Evolutionary conservation across 257 asterid species (phyloP), one percentile per base, ranked within the genome.

Genomic region (Cynanchum wilfordii): DNA sequence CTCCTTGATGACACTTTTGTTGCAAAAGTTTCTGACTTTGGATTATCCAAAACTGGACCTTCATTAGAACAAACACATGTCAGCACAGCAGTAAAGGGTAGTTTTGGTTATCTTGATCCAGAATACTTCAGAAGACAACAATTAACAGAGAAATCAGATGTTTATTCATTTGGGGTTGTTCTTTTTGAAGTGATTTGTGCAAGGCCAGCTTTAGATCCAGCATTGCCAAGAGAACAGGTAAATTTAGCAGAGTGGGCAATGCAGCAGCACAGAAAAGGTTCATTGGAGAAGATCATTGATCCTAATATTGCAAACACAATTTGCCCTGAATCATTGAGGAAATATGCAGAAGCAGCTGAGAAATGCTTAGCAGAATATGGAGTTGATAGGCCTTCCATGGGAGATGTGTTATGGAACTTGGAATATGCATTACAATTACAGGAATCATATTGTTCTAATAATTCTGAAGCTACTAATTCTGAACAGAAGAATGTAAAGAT

Each of bases 71-170:
- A 91, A 74, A 91, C 98, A 0, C 98, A 89, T 10, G 99, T 91
- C 1, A 94, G 98, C 84, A 94, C 98, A 0, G 97, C 96, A 1
- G 98, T 94, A 44, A 94, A 94, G 79, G 98, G 97, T 0, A 94
- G 98, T 64, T 94, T 91, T 29, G 98, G 97, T 8, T 94, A 94
- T 73, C 92, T 94, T 0, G 98, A 94, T 79, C 98, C 98, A 0
- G 97, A 94, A 75, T 94, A 94, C 86, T 94, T 91, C 82, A 82
- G 97, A 57, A 82, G 98, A 70, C 96, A 91, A 73, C 97, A 91
- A 66, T 82, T 94, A 58, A 94, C 98, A 0, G 96, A 88, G 66
- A 91, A 94, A 47, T 91, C 97, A 0, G 97, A 94, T 65, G 97
- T 89, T 0, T 93, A 91, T 87, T 94, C 98, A 0, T 91, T 91